Percentiles rank a stretch among this genome's conserved stretches.
Evolutionary conservation across 2,329 filamentous ascomycete genomes (phyloP).

Genomic region (Pestalotiopsis sp.): DNA sequence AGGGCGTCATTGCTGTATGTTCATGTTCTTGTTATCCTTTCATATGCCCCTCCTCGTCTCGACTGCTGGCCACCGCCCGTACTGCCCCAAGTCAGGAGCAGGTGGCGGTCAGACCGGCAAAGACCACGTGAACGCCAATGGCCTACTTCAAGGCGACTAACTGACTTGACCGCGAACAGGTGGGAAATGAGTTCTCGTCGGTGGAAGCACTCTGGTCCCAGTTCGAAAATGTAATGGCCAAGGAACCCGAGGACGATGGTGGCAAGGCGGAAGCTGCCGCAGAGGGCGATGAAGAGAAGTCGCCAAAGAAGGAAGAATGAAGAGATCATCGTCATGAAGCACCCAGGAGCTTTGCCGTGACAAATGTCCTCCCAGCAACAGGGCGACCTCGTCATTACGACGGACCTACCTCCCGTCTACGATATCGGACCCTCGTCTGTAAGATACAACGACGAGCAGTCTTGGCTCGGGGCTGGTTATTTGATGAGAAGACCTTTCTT

Average conservation of each 20-base stretch:
- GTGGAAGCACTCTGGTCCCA: constrained; percentile 97
- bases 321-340: not conserved
- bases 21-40: not conserved
- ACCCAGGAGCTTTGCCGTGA: no score
- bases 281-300: constrained; percentile 30
- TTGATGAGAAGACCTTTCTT: no score
- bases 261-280: constrained; percentile 18
- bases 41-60: not conserved
- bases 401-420: no score
- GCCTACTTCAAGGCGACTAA: not conserved
- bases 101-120: not conserved
- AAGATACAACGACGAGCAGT: no score
- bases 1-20: constrained; percentile 84
- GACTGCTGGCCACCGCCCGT: not conserved
- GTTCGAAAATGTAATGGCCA: constrained; percentile 95
- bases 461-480: no score
- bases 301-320: constrained; percentile 25
- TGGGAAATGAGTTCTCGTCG: constrained; percentile 96
- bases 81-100: not conserved
- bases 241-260: constrained; percentile 49
- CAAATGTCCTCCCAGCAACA: no score
- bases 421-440: no score
- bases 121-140: not conserved
- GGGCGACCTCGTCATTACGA: no score
- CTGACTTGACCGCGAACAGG: constrained; percentile 45